These are phyloP conservation scores for Pseudomonodictys pantanalensis DNA, from an alignment of 495 filamentous ascomycete genomes.

Conservation along the genomic window DNA sequence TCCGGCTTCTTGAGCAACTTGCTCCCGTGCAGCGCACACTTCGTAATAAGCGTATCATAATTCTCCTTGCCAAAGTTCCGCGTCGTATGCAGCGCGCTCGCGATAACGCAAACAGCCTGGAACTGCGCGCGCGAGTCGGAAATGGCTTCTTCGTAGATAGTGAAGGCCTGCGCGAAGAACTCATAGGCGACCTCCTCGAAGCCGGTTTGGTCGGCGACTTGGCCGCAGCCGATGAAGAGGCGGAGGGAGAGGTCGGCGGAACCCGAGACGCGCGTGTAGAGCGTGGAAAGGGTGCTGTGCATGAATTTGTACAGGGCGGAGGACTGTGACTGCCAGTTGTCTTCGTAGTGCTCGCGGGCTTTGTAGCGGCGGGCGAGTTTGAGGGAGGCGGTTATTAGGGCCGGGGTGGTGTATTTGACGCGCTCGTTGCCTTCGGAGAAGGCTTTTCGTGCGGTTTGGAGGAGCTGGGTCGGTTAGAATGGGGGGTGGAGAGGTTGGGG, in stretches of 20 bases:
- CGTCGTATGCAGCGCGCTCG: constrained; percentile 80
- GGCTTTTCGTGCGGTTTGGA: constrained; percentile 83
- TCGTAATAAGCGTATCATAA: constrained; percentile 97
- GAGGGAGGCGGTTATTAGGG: constrained; percentile 84
- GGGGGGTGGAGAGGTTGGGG: not conserved
- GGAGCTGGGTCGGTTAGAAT: constrained; percentile 54
- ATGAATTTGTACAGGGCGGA: constrained; percentile 92
- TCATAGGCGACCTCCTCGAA: constrained; percentile 97
- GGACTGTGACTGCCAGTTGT: constrained; percentile 89
- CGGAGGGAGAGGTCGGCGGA: constrained; percentile 83
- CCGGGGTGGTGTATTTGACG: constrained; percentile 90
- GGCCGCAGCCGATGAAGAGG: constrained; percentile 85
- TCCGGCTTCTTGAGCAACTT: constrained; percentile 97
- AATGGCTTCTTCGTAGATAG: constrained; percentile 93
- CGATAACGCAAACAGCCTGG: constrained; percentile 94
- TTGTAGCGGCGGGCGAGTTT: constrained; percentile 90
- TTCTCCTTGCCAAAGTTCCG: constrained; percentile 91
- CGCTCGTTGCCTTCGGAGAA: constrained; percentile 92
- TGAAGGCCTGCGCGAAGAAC: constrained; percentile 98
- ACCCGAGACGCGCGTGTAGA: constrained; percentile 83
- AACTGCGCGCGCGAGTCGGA: constrained; percentile 95
- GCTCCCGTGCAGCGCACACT: constrained; percentile 92
- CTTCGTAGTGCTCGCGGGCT: constrained; percentile 85
- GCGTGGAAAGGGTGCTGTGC: constrained; percentile 78
- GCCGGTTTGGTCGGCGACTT: constrained; percentile 86